Base-by-base conservation (phyloP, 768 basidiomycete species). In the Russula compacta region DNA sequence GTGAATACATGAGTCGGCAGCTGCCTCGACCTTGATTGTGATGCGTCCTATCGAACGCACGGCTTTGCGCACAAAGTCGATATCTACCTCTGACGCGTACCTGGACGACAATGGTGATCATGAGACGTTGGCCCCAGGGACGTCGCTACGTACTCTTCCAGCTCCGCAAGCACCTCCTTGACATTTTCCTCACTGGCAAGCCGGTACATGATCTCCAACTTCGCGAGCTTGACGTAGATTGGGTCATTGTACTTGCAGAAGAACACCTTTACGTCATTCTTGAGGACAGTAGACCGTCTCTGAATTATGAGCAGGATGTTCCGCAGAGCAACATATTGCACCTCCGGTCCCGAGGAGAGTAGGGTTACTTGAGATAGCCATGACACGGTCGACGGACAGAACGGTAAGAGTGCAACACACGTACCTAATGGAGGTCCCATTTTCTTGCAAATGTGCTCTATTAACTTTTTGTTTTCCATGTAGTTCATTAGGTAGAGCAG, bases 191-290 rank as follows among this genome's bases (percentile, higher is more conserved):
- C 86, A n/a, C 92, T 83, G 9, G 95, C 93, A 19, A 99, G 79
- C 10, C 97, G 86, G 73, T 98, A 98, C 91, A 99, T 98, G 69
- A 98, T 98, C 73, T 98, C 97, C 55, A 99, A 78, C 69, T 99
- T 98, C 53, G 95, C 95, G 35, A 99, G 80, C 72, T 99, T 98
- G 72, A 98, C 92, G 71, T 98, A 99, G 67, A 98, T 97, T 2
- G 97, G 97, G 69, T 98, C 97, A 71, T 98, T 98, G 73, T 98
- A 99, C 74, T 99, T 98, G 88, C 94, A 98, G 76, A 99, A 99
- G 76, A 99, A 98, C 14, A 98, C 95, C 68, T 93, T 93, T 69
- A 99, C 95, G 70, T 98, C 97, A 74, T 97, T 97, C 74, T 90
- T 90, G 44, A 99, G 77, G 36, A 99, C 92, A 12, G 85, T 74